Evolutionary conservation across 306 rosid genomes (phyloP).

Genomic region (Lagenaria siceraria): DNA sequence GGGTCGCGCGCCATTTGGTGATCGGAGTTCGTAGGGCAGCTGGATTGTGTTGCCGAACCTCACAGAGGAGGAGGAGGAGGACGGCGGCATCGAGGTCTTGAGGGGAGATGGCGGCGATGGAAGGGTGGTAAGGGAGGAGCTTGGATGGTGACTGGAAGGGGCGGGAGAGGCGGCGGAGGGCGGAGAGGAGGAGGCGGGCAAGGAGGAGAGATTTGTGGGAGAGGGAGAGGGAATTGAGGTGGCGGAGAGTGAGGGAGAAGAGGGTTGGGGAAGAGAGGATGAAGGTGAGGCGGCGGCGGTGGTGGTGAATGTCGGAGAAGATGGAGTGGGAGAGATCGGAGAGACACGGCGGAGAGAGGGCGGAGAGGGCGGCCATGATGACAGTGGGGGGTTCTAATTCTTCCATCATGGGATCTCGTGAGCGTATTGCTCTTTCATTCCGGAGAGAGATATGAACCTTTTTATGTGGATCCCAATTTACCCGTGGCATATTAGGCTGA

Average conservation of each 20-base stretch:
- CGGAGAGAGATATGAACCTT: background rate
- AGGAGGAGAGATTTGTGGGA: conserved; percentile 53
- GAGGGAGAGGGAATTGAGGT: conserved; percentile 61
- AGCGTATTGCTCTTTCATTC: conserved; percentile 9
- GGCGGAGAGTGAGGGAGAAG: conserved; percentile 52
- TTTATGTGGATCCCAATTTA: background rate
- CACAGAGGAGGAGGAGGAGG: conserved; percentile 69
- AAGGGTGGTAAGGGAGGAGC: conserved; percentile 3
- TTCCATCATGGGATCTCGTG: conserved; percentile 68
- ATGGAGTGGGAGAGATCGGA: conserved; percentile 48
- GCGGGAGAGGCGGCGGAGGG: conserved; percentile 48
- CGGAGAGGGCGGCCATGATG: conserved; percentile 58
- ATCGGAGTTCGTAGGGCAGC: conserved; percentile 28
- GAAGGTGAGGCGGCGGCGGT: conserved; percentile 45
- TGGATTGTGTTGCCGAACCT: conserved; percentile 50
- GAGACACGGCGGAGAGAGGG: conserved; percentile 54
- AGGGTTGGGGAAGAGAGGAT: conserved; percentile 61
- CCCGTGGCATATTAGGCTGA: background rate
- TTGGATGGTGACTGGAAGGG: conserved; percentile 22
- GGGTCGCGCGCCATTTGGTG: conserved; percentile 37
- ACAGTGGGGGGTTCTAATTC: conserved; percentile 18
- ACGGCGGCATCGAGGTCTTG: conserved; percentile 53
- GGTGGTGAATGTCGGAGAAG: conserved; percentile 36
- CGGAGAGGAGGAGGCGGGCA: conserved; percentile 60
- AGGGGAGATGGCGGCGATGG: conserved; percentile 16